phyloP scores from a whole-genome alignment of 352 stramenopile species.

The Halophytophthora batemanensis region DNA sequence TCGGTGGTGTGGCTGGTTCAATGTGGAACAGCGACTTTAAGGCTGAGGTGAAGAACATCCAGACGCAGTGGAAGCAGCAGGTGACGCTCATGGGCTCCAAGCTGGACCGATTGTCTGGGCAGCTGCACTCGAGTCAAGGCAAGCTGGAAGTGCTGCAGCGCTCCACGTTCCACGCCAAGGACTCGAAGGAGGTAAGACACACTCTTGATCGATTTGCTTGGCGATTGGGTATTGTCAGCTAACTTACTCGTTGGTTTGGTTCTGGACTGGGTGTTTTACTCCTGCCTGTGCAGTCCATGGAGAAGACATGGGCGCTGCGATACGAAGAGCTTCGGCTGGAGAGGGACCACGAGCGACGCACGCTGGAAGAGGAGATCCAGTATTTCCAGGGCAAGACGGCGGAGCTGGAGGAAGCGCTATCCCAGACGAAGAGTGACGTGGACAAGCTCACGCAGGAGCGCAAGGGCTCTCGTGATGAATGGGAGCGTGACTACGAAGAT shows the following conservation, averaged over 20 bases:
- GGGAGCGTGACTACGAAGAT: conserved; percentile 36
- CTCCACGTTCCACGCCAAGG: conserved; percentile 38
- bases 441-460: conserved; percentile 24
- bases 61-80: conserved; percentile 50
- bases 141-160: conserved; percentile 49
- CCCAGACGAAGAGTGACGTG: conserved; percentile 29
- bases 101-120: conserved; percentile 39
- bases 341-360: conserved; percentile 34
- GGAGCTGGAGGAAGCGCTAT: conserved; percentile 34
- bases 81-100: conserved; percentile 26
- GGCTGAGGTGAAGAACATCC: conserved; percentile 25
- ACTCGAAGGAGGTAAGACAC: conserved; percentile 34
- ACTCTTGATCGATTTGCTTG: too few relatives aligned
- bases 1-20: background rate
- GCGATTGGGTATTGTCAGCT: too few relatives aligned
- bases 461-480: conserved; percentile 17
- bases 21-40: conserved; percentile 37
- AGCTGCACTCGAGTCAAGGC: conserved; percentile 42
- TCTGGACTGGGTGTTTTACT: background rate
- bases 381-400: conserved; percentile 29
- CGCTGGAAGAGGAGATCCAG: conserved; percentile 44
- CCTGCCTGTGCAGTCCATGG: conserved; percentile 11
- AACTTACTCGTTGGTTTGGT: too few relatives aligned
- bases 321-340: conserved; percentile 47
- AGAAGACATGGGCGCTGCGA: conserved; percentile 37